phyloP scores from a whole-genome alignment of 768 basidiomycete species.

The Xanthoconium purpureum region DNA sequence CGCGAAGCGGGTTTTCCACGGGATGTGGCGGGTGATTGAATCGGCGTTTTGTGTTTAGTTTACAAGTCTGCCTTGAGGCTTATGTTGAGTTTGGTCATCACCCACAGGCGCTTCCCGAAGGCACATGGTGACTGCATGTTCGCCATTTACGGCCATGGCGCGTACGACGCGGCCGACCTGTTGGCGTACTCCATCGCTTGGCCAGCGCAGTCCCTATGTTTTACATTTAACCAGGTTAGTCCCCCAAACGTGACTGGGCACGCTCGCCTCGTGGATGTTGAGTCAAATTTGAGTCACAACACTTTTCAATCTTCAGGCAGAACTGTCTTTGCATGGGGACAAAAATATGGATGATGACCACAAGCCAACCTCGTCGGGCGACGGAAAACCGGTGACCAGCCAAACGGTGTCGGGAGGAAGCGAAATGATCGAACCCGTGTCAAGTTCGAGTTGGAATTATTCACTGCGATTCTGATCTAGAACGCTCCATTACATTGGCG shows the following conservation, averaged over 20 bases:
- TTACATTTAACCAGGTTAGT: constrained; percentile 5
- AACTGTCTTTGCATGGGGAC: neutral
- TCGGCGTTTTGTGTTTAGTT: constrained; percentile 25
- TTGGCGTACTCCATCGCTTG: constrained; percentile 18
- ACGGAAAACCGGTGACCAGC: neutral
- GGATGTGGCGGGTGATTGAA: constrained; percentile 18
- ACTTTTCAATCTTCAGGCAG: neutral
- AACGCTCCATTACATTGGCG: neutral
- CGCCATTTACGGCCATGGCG: constrained; percentile 29
- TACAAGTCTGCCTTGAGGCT: constrained; percentile 32
- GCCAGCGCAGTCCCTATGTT: neutral
- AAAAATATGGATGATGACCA: neutral
- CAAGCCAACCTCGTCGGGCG: neutral
- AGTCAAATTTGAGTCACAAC: neutral
- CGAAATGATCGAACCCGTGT: constrained; percentile 14
- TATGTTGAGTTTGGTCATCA: constrained; percentile 22
- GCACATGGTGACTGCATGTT: constrained; percentile 38
- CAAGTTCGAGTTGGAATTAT: neutral
- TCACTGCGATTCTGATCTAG: constrained; percentile 15
- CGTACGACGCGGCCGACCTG: constrained; percentile 11
- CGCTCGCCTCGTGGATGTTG: neutral
- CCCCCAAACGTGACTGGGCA: neutral
- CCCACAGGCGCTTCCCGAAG: constrained; percentile 24
- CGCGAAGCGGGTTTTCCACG: constrained; percentile 13
- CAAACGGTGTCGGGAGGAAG: neutral